phyloP scores from a whole-genome alignment of 345 rosid species.

The Citrus maxima region DNA sequence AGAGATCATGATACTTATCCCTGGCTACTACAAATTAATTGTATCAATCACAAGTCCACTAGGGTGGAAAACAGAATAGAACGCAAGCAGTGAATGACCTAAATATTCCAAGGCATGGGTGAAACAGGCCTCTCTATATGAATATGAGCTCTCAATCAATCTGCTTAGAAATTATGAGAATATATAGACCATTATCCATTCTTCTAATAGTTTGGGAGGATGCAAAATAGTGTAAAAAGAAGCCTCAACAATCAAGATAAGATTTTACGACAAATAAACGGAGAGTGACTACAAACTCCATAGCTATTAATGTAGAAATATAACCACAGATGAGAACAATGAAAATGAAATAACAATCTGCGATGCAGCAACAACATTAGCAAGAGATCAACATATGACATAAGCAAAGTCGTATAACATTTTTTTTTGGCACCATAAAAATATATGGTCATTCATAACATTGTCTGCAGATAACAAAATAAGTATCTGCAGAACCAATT shows the following conservation, averaged over 20 bases:
- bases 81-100: not conserved
- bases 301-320: not conserved
- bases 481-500: not conserved
- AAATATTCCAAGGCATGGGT: not conserved
- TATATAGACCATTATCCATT: not conserved
- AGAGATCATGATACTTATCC: not conserved
- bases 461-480: not conserved
- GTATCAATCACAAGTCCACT: not conserved
- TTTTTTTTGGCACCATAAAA: not conserved
- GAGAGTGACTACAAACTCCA: not conserved
- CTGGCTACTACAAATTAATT: not conserved
- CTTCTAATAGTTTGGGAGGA: not conserved
- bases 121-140: not conserved
- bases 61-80: not conserved
- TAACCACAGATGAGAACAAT: not conserved
- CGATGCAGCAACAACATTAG: not conserved
- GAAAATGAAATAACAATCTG: not conserved
- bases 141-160: not conserved
- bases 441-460: not conserved
- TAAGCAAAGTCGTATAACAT: not conserved
- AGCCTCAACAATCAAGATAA: not conserved
- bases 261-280: not conserved
- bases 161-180: not conserved
- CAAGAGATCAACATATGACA: not conserved
- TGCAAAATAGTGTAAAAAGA: not conserved